These are phyloP conservation scores for Purshia tridentata DNA, from an alignment of 306 rosid genomes.

Conservation along the genomic window DNA sequence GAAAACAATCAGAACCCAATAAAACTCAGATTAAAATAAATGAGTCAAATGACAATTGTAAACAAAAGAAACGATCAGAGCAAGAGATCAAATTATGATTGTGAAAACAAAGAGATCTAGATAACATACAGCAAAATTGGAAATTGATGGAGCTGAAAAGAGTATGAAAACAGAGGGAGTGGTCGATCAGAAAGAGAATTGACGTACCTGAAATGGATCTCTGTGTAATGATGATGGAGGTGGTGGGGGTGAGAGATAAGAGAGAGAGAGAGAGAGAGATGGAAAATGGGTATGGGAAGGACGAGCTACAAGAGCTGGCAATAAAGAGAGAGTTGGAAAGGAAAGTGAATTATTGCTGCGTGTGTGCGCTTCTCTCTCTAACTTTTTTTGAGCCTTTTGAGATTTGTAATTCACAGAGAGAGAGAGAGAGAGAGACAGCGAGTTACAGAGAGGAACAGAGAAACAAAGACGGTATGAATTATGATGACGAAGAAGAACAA, in stretches of 20 bases:
- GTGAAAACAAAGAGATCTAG: conserved; percentile 18
- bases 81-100: conserved; percentile 12
- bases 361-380: conserved; percentile 55
- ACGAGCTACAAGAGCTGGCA: conserved; percentile 84
- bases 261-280: conserved; percentile 22
- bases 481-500: conserved; percentile 11
- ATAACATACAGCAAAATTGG: neutral
- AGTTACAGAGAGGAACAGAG: conserved; percentile 25
- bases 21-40: conserved; percentile 25
- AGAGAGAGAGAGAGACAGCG: conserved; percentile 22
- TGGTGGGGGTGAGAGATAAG: conserved; percentile 22
- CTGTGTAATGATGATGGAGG: conserved; percentile 29
- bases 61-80: conserved; percentile 18
- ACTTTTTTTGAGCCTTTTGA: conserved; percentile 73
- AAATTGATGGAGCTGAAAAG: conserved; percentile 25
- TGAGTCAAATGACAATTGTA: neutral
- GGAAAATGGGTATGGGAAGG: conserved; percentile 47
- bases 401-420: conserved; percentile 50
- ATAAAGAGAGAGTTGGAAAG: conserved; percentile 54
- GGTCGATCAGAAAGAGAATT: conserved; percentile 29
- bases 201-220: conserved; percentile 62
- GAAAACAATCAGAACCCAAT: conserved; percentile 35
- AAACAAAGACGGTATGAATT: neutral
- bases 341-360: conserved; percentile 74
- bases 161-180: neutral